Conservation (phyloP, 306 rosid genomes). For the Quercus alba region DNA sequence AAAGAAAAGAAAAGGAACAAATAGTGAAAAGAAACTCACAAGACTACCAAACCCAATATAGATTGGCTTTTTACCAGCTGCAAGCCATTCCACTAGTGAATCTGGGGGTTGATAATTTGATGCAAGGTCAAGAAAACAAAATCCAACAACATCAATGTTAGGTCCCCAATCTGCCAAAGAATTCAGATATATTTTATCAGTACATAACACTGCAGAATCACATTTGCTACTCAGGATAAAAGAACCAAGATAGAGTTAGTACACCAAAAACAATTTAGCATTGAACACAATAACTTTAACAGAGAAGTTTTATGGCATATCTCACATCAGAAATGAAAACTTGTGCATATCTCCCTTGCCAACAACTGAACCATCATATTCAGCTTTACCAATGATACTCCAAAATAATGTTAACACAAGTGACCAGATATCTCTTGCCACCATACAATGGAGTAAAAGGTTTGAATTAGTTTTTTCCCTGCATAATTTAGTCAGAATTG, state of each 20-base stretch:
- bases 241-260: constrained; percentile 9
- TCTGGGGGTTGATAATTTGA: constrained; percentile 77
- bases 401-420: too few relatives aligned
- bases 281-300: neutral
- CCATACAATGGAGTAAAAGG: too few relatives aligned
- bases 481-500: too few relatives aligned
- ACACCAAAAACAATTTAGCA: neutral
- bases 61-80: constrained; percentile 66
- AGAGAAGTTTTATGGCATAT: neutral
- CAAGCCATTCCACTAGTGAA: constrained; percentile 73
- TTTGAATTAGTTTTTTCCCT: too few relatives aligned
- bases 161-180: constrained; percentile 86
- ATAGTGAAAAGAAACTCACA: constrained; percentile 49
- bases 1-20: neutral
- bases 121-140: constrained; percentile 98
- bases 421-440: too few relatives aligned
- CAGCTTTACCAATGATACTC: too few relatives aligned
- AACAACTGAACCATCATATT: too few relatives aligned
- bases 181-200: constrained; percentile 19
- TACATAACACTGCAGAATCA: neutral
- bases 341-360: neutral
- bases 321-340: neutral
- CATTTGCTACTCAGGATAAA: neutral
- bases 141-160: constrained; percentile 87
- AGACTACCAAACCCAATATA: constrained; percentile 98